These are phyloP conservation scores for Arctium lappa DNA, from an alignment of 129 eudicot species.

Conservation along the genomic window DNA sequence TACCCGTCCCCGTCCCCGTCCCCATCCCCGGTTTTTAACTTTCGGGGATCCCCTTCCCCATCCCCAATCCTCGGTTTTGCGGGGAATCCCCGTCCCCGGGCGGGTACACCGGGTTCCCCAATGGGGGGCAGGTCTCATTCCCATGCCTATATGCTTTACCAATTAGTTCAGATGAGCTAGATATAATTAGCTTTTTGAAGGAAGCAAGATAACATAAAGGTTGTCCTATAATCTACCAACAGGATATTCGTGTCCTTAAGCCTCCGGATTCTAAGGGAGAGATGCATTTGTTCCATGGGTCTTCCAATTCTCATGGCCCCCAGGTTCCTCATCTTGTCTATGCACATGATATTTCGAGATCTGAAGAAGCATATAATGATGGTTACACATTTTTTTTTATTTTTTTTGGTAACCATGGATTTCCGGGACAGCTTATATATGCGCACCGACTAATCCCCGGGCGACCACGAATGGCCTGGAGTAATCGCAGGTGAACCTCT, in stretches of 20 bases:
- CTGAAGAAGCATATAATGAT: conserved; percentile 59
- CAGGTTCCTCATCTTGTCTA: conserved; percentile 25
- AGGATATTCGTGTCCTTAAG: conserved; percentile 77
- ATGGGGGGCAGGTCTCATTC: no score
- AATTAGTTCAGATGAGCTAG: conserved; percentile 62
- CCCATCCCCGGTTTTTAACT: no score
- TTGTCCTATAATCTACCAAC: conserved; percentile 58
- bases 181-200: conserved; percentile 46
- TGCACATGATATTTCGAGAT: conserved; percentile 42
- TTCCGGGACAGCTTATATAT: no score
- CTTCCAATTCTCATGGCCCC: conserved; percentile 15
- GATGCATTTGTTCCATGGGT: conserved; percentile 47
- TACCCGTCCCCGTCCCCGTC: no score
- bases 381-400: conserved; percentile 33
- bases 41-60: no score
- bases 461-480: no score
- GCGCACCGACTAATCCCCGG: no score
- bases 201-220: conserved; percentile 54
- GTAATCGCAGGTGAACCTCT: no score
- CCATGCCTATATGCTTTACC: conserved; percentile 21
- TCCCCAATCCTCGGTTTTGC: no score
- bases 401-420: no score
- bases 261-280: conserved; percentile 39
- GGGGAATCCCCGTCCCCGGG: no score
- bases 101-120: no score